phyloP scores from a whole-genome alignment of 2,329 filamentous ascomycete species.

The Phyllosticta capitalensis region DNA sequence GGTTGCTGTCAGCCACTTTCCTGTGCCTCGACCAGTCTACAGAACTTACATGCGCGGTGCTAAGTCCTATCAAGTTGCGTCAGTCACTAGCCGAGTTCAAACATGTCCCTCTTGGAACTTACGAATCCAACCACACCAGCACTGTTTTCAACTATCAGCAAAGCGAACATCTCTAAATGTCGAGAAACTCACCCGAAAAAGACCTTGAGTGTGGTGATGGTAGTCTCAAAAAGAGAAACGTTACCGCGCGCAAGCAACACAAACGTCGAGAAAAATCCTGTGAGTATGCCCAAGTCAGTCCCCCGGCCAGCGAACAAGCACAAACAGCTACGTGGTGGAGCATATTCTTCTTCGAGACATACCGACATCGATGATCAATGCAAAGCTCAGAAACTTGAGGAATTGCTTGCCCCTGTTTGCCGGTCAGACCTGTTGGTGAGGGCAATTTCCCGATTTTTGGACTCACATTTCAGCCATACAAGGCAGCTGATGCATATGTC shows the following conservation, averaged over 20 bases:
- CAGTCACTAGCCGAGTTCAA: slow-evolving; percentile 1
- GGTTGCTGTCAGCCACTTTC: slow-evolving; percentile 14
- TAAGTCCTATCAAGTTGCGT: slow-evolving; percentile 27
- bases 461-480: slow-evolving; percentile 78
- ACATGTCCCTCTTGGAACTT: slow-evolving; percentile 25
- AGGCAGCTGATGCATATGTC: slow-evolving; percentile 49
- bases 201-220: slow-evolving; percentile 67
- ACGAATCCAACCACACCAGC: slow-evolving; percentile 52
- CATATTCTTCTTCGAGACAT: slow-evolving; percentile 7
- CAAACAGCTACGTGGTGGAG: neutral
- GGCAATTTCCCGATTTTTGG: neutral
- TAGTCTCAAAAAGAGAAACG: slow-evolving; percentile 59
- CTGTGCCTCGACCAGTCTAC: neutral
- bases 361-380: slow-evolving; percentile 73
- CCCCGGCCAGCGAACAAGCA: neutral
- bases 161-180: slow-evolving; percentile 10
- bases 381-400: slow-evolving; percentile 68
- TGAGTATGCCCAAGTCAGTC: neutral
- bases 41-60: slow-evolving; percentile 36
- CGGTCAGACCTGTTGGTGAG: slow-evolving; percentile 10
- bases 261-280: slow-evolving; percentile 79
- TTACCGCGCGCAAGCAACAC: slow-evolving; percentile 63
- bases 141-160: slow-evolving; percentile 11
- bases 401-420: slow-evolving; percentile 65
- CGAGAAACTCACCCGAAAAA: slow-evolving; percentile 55